A percentile compares a stretch with the other conserved stretches of the same genome.
Conservation (phyloP, 148 eudicot genomes). For the Drosera capensis region DNA sequence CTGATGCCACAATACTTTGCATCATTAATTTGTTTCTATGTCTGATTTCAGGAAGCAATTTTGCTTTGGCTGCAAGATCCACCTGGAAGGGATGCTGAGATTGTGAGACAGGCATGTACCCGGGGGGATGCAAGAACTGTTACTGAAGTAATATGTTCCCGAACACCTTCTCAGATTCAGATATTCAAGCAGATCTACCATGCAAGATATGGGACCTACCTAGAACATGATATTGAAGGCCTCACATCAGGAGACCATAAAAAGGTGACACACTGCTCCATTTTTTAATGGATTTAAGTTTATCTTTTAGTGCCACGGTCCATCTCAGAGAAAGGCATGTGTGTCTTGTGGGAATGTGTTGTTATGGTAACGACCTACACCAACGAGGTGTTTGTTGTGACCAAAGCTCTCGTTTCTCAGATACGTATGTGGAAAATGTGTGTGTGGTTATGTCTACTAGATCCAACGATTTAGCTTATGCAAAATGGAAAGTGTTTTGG, state of each 20-base stretch:
- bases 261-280: constrained; percentile 44
- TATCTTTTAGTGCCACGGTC: no score
- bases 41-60: neutral
- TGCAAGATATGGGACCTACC: constrained; percentile 30
- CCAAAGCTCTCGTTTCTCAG: no score
- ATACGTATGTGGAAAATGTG: no score
- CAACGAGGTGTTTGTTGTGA: no score
- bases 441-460: no score
- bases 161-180: constrained; percentile 61
- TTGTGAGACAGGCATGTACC: constrained; percentile 37
- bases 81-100: constrained; percentile 57
- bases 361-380: no score
- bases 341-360: no score
- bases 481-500: no score
- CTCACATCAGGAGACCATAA: constrained; percentile 48
- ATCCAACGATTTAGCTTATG: no score
- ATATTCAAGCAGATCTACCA: constrained; percentile 43
- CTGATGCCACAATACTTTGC: neutral
- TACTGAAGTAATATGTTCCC: constrained; percentile 73
- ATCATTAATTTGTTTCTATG: no score
- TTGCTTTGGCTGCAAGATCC: constrained; percentile 21
- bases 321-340: no score
- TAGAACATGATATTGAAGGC: constrained; percentile 55
- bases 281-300: no score
- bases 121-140: constrained; percentile 38